phyloP scores from a whole-genome alignment of 2,329 filamentous ascomycete species.

The Lecanoromycetidae sp. region DNA sequence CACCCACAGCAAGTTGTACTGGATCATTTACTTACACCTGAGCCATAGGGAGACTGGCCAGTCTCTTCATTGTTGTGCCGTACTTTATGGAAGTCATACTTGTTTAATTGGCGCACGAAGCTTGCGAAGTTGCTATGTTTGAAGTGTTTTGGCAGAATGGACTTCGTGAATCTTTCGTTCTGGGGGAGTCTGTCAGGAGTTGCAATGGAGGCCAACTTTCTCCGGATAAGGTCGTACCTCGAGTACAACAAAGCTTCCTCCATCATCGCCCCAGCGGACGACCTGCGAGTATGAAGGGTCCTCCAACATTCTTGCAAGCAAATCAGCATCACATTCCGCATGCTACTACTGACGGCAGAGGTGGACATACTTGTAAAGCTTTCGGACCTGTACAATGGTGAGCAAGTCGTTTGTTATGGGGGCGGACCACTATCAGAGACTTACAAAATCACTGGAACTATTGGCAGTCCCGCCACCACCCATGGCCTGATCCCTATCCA shows the following conservation, averaged over 20 bases:
- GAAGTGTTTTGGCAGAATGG: slow-evolving; percentile 94
- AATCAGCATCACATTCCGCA: slow-evolving; percentile 22
- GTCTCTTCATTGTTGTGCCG: slow-evolving; percentile 80
- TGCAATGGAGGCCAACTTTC: not conserved
- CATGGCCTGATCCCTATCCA: slow-evolving; percentile 34
- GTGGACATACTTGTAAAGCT: slow-evolving; percentile 77
- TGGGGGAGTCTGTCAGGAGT: slow-evolving; percentile 29
- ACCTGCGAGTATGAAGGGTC: slow-evolving; percentile 86
- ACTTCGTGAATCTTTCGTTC: slow-evolving; percentile 98
- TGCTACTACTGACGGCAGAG: not conserved
- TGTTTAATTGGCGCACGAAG: slow-evolving; percentile 90
- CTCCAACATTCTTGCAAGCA: slow-evolving; percentile 70
- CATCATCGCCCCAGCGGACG: slow-evolving; percentile 88
- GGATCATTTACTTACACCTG: slow-evolving; percentile 47
- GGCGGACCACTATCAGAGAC: slow-evolving; percentile 31
- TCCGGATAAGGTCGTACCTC: slow-evolving; percentile 51
- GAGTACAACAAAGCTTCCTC: slow-evolving; percentile 91
- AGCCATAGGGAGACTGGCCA: slow-evolving; percentile 67
- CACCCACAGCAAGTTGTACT: no score
- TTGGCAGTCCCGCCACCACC: slow-evolving; percentile 43
- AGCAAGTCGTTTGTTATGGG: not conserved
- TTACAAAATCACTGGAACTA: slow-evolving; percentile 92
- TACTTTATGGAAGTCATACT: slow-evolving; percentile 98
- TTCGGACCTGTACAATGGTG: slow-evolving; percentile 60
- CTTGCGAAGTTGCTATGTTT: slow-evolving; percentile 98